Conservation (phyloP, 352 stramenopile species). For the Globisporangium abappressorium region DNA sequence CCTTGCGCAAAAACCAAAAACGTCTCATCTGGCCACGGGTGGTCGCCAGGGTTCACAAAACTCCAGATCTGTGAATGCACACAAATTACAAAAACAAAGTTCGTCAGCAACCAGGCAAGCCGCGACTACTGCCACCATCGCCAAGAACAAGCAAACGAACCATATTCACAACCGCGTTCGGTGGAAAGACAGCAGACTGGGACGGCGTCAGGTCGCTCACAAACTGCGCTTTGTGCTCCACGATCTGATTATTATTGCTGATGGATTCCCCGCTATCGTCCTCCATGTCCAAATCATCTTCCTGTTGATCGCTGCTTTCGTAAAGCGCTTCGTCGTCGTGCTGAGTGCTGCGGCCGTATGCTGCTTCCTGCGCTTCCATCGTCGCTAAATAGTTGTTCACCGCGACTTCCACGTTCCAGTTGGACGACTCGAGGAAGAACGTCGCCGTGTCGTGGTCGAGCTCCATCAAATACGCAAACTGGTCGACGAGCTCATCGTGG, state of each 20-base stretch:
- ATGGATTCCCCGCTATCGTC: constrained; percentile 14
- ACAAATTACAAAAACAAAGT: background rate
- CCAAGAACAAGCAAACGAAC: constrained; percentile 23
- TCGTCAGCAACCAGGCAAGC: background rate
- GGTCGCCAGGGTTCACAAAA: constrained; percentile 66
- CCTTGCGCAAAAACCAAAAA: constrained; percentile 66
- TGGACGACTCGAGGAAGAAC: constrained; percentile 87
- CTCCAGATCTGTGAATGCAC: constrained; percentile 49
- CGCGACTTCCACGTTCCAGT: constrained; percentile 87
- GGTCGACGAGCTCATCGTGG: constrained; percentile 80
- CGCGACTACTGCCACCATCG: background rate
- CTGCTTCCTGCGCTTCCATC: constrained; percentile 39
- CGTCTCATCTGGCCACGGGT: constrained; percentile 58
- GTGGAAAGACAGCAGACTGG: constrained; percentile 52
- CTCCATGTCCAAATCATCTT: constrained; percentile 63
- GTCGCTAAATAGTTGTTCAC: constrained; percentile 80
- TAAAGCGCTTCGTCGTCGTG: constrained; percentile 6
- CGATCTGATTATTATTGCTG: constrained; percentile 17
- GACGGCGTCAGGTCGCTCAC: constrained; percentile 63
- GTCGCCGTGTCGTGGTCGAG: constrained; percentile 61
- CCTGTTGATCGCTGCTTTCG: constrained; percentile 7
- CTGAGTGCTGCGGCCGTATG: background rate
- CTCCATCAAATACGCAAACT: constrained; percentile 78
- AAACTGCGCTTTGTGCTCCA: constrained; percentile 51
- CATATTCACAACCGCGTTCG: constrained; percentile 53